Conservation (phyloP, 257 asterid genomes). For the Solanum pennellii region DNA sequence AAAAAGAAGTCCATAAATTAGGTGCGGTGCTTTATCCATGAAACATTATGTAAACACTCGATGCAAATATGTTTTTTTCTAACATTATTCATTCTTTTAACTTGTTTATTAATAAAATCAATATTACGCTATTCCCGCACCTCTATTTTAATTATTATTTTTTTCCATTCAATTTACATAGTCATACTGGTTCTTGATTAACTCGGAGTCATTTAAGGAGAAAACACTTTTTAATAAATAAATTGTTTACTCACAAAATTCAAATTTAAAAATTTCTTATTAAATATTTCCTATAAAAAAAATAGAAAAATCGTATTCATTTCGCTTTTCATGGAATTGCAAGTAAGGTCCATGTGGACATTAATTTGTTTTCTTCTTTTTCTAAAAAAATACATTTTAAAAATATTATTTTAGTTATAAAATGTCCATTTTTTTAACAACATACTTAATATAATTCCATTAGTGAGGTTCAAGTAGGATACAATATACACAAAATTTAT, state of each 20-base stretch:
- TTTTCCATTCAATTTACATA: rapidly evolving
- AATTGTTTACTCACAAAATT: not conserved
- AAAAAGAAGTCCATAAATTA: not conserved
- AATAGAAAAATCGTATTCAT: not conserved
- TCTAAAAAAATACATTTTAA: too few relatives aligned
- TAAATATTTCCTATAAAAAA: not conserved
- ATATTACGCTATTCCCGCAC: rapidly evolving
- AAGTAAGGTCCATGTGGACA: not conserved
- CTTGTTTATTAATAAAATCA: not conserved
- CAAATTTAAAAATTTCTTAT: not conserved
- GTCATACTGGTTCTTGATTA: not conserved
- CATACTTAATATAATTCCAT: too few relatives aligned
- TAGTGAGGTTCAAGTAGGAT: not conserved
- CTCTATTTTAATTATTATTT: too few relatives aligned
- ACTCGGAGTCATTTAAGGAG: too few relatives aligned
- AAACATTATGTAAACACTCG: too few relatives aligned
- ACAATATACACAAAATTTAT: too few relatives aligned
- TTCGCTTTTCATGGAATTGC: not conserved
- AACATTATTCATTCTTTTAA: too few relatives aligned
- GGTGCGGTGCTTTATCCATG: not conserved
- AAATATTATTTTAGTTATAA: too few relatives aligned
- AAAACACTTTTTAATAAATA: too few relatives aligned
- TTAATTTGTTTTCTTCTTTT: not conserved
- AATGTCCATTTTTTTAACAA: too few relatives aligned
- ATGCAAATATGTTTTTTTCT: rapidly evolving